Conservation (phyloP, 306 rosid species). For the Macrotyloma uniflorum region DNA sequence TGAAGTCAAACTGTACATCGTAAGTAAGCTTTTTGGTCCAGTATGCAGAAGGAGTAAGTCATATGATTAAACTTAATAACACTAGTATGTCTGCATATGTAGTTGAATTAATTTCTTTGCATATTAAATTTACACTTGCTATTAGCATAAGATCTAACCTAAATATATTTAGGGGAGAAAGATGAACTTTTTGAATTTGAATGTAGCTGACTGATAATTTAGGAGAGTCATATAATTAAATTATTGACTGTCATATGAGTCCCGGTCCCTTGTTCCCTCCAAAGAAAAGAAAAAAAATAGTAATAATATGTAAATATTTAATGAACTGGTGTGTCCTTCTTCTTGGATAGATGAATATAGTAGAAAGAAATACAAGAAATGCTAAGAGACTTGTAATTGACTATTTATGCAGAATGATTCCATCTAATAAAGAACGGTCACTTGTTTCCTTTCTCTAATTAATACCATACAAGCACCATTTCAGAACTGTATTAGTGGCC, state of each 20-base stretch:
- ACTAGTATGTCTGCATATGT: background rate
- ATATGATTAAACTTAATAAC: no score
- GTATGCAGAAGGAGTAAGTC: no score
- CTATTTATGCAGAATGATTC: slow-evolving; percentile 39
- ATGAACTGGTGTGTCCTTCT: slow-evolving; percentile 39
- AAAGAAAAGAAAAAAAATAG: background rate
- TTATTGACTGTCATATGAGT: background rate
- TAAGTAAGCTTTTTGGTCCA: no score
- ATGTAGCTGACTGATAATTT: background rate
- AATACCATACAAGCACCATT: slow-evolving; percentile 35
- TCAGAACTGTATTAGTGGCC: slow-evolving; percentile 36
- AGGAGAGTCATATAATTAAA: background rate
- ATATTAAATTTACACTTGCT: background rate
- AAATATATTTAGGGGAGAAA: background rate
- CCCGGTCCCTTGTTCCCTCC: background rate
- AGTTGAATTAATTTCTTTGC: background rate
- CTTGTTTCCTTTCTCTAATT: slow-evolving; percentile 40
- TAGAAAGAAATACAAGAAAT: slow-evolving; percentile 25
- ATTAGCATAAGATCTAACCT: background rate
- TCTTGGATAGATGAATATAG: slow-evolving; percentile 33
- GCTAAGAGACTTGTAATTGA: background rate
- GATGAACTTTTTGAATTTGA: background rate
- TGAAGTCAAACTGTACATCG: no score
- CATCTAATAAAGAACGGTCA: slow-evolving; percentile 36
- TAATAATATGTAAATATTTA: slow-evolving; percentile 29